These are phyloP conservation scores for Alopecurus myosuroides DNA, from an alignment of 176 grass and related monocot genomes.

Conservation along the genomic window DNA sequence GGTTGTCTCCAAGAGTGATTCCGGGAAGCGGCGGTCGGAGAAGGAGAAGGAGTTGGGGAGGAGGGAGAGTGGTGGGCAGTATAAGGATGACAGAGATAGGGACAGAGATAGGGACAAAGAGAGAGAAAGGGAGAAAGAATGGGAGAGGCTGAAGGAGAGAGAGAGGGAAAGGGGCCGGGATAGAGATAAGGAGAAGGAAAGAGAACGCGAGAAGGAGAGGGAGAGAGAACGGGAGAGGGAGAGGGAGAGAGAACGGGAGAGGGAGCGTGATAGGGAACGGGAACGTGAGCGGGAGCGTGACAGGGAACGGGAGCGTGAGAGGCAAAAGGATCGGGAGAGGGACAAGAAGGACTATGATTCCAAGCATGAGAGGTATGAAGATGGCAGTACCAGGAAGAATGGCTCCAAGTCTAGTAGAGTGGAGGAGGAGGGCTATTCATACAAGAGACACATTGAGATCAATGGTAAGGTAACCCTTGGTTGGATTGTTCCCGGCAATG, in stretches of 20 bases:
- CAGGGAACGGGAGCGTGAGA: constrained; percentile 43
- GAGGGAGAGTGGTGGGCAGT: constrained; percentile 58
- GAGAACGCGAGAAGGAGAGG: constrained; percentile 49
- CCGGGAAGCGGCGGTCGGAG: constrained; percentile 41
- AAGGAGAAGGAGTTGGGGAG: constrained; percentile 42
- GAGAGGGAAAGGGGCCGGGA: constrained; percentile 48
- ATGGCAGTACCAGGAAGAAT: constrained; percentile 64
- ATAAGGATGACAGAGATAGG: constrained; percentile 73
- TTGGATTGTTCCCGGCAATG: constrained; percentile 16
- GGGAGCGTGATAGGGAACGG: constrained; percentile 33
- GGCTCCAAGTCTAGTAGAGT: constrained; percentile 35
- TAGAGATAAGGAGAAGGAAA: constrained; percentile 41
- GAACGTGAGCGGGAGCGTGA: constrained; percentile 42
- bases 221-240: constrained; percentile 40
- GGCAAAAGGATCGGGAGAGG: constrained; percentile 51
- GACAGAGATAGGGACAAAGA: constrained; percentile 44
- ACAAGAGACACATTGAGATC: constrained; percentile 52
- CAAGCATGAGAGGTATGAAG: constrained; percentile 74
- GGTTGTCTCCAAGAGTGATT: constrained; percentile 43
- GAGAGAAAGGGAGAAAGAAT: constrained; percentile 42
- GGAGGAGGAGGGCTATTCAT: constrained; percentile 51
- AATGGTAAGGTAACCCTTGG: constrained; percentile 51
- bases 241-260: constrained; percentile 34
- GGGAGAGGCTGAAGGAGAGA: constrained; percentile 44
- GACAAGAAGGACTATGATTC: constrained; percentile 66